phyloP scores from a whole-genome alignment of 306 rosid species.

The Mucuna pruriens region DNA sequence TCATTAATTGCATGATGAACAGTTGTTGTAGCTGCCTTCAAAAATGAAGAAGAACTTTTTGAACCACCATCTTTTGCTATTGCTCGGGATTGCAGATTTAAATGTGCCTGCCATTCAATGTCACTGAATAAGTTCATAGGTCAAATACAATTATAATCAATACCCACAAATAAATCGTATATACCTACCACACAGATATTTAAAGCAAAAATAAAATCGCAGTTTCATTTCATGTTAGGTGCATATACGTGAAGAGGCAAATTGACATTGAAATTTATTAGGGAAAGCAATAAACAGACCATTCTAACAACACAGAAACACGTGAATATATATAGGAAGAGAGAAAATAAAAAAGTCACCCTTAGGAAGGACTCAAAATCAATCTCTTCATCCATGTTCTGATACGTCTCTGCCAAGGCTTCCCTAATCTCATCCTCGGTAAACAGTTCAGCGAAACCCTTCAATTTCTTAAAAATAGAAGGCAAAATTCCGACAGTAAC shows the following conservation, averaged over 20 bases:
- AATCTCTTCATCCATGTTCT: conserved; percentile 64
- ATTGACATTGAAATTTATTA: not conserved
- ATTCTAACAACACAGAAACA: not conserved
- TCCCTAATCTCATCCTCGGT: conserved; percentile 75
- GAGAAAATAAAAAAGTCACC: conserved; percentile 53
- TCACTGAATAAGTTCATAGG: conserved; percentile 31
- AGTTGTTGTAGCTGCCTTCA: conserved; percentile 92
- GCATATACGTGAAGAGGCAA: conserved; percentile 12
- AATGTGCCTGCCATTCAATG: conserved; percentile 68
- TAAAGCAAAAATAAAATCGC: conserved; percentile 7
- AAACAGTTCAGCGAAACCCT: conserved; percentile 61
- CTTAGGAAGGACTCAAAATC: conserved; percentile 89
- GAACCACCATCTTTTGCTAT: conserved; percentile 66
- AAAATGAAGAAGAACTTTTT: conserved; percentile 75
- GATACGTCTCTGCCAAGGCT: conserved; percentile 55
- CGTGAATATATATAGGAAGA: not conserved
- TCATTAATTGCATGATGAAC: conserved; percentile 87
- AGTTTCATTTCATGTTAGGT: not conserved
- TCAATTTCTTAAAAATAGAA: conserved; percentile 62
- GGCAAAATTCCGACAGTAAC: conserved; percentile 74
- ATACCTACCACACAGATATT: not conserved
- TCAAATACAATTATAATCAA: conserved; percentile 28
- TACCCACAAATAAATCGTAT: conserved; percentile 21
- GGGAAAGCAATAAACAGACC: not conserved
- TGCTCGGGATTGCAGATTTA: conserved; percentile 72